Percentiles rank a stretch among this genome's conserved stretches.
Conservation (phyloP, 768 basidiomycete species). For the Lentinula sp. region DNA sequence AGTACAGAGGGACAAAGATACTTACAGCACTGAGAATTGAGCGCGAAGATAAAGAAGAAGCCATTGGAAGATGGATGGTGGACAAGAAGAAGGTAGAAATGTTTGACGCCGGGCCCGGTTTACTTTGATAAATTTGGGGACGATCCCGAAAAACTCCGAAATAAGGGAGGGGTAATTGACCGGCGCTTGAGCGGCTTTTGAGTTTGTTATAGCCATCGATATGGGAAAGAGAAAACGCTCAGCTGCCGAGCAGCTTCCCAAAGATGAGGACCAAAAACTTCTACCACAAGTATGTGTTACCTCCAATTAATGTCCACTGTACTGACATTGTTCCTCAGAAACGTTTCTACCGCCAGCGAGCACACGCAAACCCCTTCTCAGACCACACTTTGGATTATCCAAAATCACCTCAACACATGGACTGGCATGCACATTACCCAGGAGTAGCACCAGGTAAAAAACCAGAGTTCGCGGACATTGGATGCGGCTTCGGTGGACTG, state of each 20-base stretch:
- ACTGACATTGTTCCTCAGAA: slow-evolving; percentile 38
- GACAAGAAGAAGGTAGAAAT: slow-evolving; percentile 8
- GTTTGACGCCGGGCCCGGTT: neutral
- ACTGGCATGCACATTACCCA: slow-evolving; percentile 85
- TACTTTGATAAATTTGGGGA: neutral
- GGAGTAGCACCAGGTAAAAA: slow-evolving; percentile 46
- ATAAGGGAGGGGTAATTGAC: neutral
- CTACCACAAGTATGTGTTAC: slow-evolving; percentile 43
- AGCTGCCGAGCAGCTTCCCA: slow-evolving; percentile 9
- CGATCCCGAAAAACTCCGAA: slow-evolving; percentile 1
- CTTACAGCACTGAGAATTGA: slow-evolving; percentile 33
- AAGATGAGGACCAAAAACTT: slow-evolving; percentile 15
- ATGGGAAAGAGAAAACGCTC: slow-evolving; percentile 31
- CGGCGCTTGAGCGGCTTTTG: neutral
- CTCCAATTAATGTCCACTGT: neutral
- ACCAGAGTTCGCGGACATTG: slow-evolving; percentile 95
- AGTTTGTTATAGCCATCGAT: neutral
- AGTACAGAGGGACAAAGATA: slow-evolving; percentile 8
- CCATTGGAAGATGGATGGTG: slow-evolving; percentile 14
- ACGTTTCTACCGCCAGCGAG: slow-evolving; percentile 78
- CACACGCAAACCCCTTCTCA: slow-evolving; percentile 83
- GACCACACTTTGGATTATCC: slow-evolving; percentile 90
- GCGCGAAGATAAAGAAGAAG: slow-evolving; percentile 18
- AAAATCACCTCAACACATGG: slow-evolving; percentile 61
- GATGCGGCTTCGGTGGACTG: slow-evolving; percentile 96